Base-by-base conservation (phyloP, 1,139 yeast species). In the Suhomyces terraborum region DNA sequence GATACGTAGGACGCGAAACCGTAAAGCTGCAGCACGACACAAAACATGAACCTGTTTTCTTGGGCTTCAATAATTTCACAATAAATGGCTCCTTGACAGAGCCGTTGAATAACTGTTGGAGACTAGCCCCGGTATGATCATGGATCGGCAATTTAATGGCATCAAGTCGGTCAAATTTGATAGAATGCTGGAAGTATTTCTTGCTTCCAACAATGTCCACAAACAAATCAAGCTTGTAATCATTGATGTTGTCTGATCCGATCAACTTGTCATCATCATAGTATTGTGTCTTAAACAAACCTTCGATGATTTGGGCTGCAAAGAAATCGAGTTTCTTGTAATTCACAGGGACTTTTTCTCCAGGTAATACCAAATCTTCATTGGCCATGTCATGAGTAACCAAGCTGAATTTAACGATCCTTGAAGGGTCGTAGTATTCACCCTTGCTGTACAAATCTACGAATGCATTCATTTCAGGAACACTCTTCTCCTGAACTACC, bases 201-300 rank as follows among this genome's bases (percentile, higher is more conserved):
- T 64, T 67, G 44, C 71, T 57, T 14, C 78, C 78, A 22, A 67
- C 56, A 16, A 73, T 64, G 51, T 73, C 78, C 20, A 73, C 55
- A 32, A 73, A 59, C 25, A 64, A 48, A 48, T 73, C 77, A 36
- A 70, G 53, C 42, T 66, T 67, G 48, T 60, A 64, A 21, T 58
- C 49, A 36, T 59, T 48, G 26, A 67, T 41, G 41, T 63, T 66
- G 14, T 30, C 29, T 9, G 43, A 38, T 32, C 49, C 49, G 4
- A 70, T 55, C 17, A 51, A 45, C 32, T 54, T 54, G 32, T 55
- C 53, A 36, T 51, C 45, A 36, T 52, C 58, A 18, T 45, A 46
- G 37, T 54, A 48, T 47, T 52, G 45, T 32, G 44, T 51, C 48
- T 34, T 38, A 39, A 72, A 62, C 35, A 72, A 46, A 1, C 69